phyloP scores from a whole-genome alignment of 495 filamentous ascomycete genomes.

The Evansstolkia leycettana region DNA sequence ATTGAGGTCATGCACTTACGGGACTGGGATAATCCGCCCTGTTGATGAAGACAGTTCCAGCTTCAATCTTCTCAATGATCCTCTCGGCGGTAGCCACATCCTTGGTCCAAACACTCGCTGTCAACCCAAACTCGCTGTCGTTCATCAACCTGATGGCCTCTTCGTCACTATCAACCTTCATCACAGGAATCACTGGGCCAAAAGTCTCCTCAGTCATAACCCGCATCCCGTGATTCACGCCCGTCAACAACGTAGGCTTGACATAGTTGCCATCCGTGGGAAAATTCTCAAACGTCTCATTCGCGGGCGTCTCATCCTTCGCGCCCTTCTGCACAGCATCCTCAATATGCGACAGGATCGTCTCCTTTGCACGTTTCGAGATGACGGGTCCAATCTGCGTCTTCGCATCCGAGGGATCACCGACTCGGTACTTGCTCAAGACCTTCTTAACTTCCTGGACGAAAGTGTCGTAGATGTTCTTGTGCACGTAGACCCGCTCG shows the following conservation, averaged over 20 bases:
- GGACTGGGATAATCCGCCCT: constrained; percentile 87
- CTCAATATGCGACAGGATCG: constrained; percentile 69
- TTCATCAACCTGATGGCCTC: constrained; percentile 87
- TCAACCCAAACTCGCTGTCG: constrained; percentile 86
- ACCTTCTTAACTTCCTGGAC: constrained; percentile 67
- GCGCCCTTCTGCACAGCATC: constrained; percentile 82
- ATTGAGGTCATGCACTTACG: no score
- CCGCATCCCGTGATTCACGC: constrained; percentile 73
- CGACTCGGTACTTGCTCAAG: constrained; percentile 73
- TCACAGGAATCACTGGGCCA: constrained; percentile 85
- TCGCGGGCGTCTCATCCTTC: constrained; percentile 68
- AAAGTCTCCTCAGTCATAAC: constrained; percentile 97
- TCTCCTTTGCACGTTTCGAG: constrained; percentile 57
- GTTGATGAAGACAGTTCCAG: constrained; percentile 95
- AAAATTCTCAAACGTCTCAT: constrained; percentile 55
- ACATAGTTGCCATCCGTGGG: constrained; percentile 73
- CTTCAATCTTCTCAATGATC: constrained; percentile 71
- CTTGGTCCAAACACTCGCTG: constrained; percentile 97
- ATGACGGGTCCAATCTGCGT: constrained; percentile 84
- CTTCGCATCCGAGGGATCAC: constrained; percentile 61
- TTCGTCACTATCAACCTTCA: constrained; percentile 75
- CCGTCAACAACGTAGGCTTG: constrained; percentile 68
- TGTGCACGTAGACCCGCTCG: constrained; percentile 79
- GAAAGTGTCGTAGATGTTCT: constrained; percentile 67
- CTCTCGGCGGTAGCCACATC: constrained; percentile 66